Base-by-base conservation (phyloP, 352 stramenopile species). In the Globisporangium perplexum region DNA sequence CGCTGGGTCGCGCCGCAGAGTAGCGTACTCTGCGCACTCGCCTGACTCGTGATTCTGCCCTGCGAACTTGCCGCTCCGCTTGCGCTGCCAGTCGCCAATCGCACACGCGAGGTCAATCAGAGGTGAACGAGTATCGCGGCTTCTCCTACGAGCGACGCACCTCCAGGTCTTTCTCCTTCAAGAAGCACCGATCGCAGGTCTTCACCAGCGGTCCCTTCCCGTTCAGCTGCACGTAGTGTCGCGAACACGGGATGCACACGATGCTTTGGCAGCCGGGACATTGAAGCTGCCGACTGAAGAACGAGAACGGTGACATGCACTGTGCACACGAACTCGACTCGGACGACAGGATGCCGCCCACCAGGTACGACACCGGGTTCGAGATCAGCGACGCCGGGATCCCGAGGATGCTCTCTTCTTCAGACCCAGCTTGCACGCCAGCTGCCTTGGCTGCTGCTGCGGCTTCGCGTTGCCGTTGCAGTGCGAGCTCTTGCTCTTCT, bases 111-210 rank as follows among this genome's bases (percentile, higher is more conserved):
- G 14, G 0, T 42, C 20, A 30, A 31, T n/a, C 7, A 44, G 18
- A 18, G 7, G 30, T 31, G 28, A 11, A 7, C 10, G 8, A 12
- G 10, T 38, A 38, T 5, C 8, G 31, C 31, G 31, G 15, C 8
- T 4, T 12, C 12, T 5, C 11, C 12, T n/a, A 38, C 12, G 10
- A 38, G 31, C 33, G 3, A 24, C 52, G 22, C 46, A 80, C 75
- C 61, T 86, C 72, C 14, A 64, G 65, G 36, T 92, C 78, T 24
- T 77, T 87, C 47, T 83, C 71, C 44, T 78, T 84, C 46, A 92
- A 60, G 30, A 90, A 92, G 41, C 81, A 92, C 4, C 81, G 70
- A 38, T 92, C 81, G 33, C 81, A 92, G 0, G 83, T 65, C 58
- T 86, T 85, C 1, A 74, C 28, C 30, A 84, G 64, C 1, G 69